These are phyloP conservation scores for Biscutella laevigata DNA, from an alignment of 441 rosid genomes.

Conservation along the genomic window DNA sequence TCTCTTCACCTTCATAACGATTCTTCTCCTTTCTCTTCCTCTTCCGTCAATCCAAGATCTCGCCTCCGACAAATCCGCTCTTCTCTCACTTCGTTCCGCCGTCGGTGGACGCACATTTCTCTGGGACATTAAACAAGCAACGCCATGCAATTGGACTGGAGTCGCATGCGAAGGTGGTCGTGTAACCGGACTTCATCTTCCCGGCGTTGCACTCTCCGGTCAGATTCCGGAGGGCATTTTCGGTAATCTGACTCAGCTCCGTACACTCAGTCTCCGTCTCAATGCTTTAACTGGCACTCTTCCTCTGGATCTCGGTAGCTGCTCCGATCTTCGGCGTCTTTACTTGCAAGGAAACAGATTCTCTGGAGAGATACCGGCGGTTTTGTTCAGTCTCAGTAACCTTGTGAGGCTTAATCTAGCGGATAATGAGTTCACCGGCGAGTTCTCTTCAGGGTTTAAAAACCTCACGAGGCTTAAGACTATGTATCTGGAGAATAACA, in stretches of 20 bases:
- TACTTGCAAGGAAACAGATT: constrained; percentile 71
- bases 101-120: constrained; percentile 71
- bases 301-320: constrained; percentile 71
- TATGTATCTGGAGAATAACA: constrained; percentile 54
- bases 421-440: constrained; percentile 55
- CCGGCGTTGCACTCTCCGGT: constrained; percentile 69
- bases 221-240: constrained; percentile 59
- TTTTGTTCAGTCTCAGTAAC: constrained; percentile 44
- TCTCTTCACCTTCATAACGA: not conserved
- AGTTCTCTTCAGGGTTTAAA: constrained; percentile 42
- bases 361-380: constrained; percentile 70
- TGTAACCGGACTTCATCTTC: constrained; percentile 70
- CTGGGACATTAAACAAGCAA: constrained; percentile 47
- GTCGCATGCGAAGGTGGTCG: constrained; percentile 47
- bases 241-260: constrained; percentile 61
- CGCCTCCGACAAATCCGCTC: constrained; percentile 63
- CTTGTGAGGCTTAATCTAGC: constrained; percentile 63
- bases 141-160: constrained; percentile 78
- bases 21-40: constrained; percentile 20
- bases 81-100: constrained; percentile 58
- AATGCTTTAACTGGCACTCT: constrained; percentile 52
- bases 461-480: constrained; percentile 67
- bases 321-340: constrained; percentile 50
- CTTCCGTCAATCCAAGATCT: constrained; percentile 47
- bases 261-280: constrained; percentile 72